Evolutionary conservation across 306 rosid genomes (phyloP), one percentile per base, ranked within the genome.

Genomic region (Dryas octopetala): DNA sequence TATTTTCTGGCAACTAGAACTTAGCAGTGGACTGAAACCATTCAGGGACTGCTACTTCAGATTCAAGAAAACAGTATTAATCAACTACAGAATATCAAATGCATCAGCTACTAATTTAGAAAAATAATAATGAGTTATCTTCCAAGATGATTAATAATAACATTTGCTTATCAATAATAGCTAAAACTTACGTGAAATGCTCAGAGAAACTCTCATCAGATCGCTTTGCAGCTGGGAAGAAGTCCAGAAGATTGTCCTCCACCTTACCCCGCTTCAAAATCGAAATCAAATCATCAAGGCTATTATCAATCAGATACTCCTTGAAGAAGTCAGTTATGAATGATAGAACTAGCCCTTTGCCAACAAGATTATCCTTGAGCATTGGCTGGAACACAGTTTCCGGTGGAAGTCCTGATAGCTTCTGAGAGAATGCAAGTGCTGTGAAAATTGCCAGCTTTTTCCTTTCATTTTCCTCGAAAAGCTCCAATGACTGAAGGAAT

Each of bases 341-440:
- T 12, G 90, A 86, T 49, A 96, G 88, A 70, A 96, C 99, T 89
- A 96, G 84, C 90, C 99, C 99, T 83, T 96, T 96, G 87, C 86
- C 98, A 81, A 96, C 99, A 84, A 96, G 99, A 79, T 96, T 96
- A 78, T 96, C 99, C 87, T 92, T 96, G 57, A 96, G 97, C 81
- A 96, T 85, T 73, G 99, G 99, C 81, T 96, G 98, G 88, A 96
- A 86, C 49, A 96, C 99, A 10, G 99, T 96, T 82, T 96, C 99
- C 0, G 99, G 99, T 45, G 98, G 99, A 49, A 96, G 97, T 70
- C 99, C 99, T 9, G 99, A 96, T 11, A 96, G 89, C 90, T 96
- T 96, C 92, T 96, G 99, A 44, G 99, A 96, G 83, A 96, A 96
- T 52, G 99, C 98, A 73, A 96, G 99, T 43, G 99, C 99, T 3